Base-by-base conservation (phyloP, 2,329 filamentous ascomycete species). In the Nemania bipapillata region DNA sequence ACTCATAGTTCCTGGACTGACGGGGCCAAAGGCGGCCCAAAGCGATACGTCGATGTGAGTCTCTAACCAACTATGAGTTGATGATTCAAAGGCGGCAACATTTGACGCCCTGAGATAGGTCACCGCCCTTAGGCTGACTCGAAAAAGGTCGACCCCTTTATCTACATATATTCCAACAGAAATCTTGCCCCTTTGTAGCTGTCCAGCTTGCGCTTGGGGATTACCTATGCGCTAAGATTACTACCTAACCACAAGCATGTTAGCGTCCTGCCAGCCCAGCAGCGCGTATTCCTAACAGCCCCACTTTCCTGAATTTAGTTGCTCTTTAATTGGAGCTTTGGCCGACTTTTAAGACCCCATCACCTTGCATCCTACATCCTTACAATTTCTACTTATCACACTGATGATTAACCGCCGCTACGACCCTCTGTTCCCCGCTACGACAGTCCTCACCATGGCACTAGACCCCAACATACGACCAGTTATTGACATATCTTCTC, bases 401-500 rank as follows among this genome's bases (percentile, higher is more conserved):
- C 42, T 24, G 17, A 47, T 24, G 42, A 47, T 47, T 11, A 47
- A 47, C 42, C 2, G 17, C 42, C 20, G 42, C 20, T 47, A 12
- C 32, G 32, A 35, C 32, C 32, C 32, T 35, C 32, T 35, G 32
- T 35, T 35, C 32, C 32, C 32, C 32, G 37, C 37, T 40, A 40
- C 37, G 37, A 40, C 37, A 56, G 42, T 60, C 57, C 50, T 62
- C 35, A 54, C 59, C 50, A 62, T 54, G 59, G 49, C 26, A 56
- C 40, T 47, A 35, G 22, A 63, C 30, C 22, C 60, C 32, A 45
- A 55, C 49, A 63, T 52, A 63, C 49, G 35, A 47, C 60, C 32
- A 63, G 37, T 63, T 40, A 63, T 61, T 61, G 40, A 61, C 53
- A 58, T 64, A n/a, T 64, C 62, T 58, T 64, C 62, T 58, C 53